Percentiles rank a stretch among this genome's conserved stretches.
phyloP scores from a whole-genome alignment of 176 grass and related monocot species.

The Cenchrus purpureus region DNA sequence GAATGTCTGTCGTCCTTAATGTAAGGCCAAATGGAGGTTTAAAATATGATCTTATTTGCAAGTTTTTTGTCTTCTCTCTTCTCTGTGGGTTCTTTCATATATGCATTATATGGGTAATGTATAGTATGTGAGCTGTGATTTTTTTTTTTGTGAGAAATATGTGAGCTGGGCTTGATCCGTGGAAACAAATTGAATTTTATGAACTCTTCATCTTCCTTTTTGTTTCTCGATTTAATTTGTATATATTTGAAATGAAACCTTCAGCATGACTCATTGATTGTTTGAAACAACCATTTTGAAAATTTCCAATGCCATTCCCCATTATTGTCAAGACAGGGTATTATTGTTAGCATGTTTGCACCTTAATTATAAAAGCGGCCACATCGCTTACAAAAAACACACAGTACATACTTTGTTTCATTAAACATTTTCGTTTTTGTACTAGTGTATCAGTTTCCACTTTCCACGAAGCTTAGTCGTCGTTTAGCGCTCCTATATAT shows the following conservation, averaged over 20 bases:
- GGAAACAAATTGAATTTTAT: neutral
- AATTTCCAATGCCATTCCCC: neutral
- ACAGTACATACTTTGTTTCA: no score
- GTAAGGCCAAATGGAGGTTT: constrained; percentile 25
- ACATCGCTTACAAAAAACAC: no score
- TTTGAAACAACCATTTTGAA: neutral
- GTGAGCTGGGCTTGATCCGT: neutral
- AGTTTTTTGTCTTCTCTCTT: neutral
- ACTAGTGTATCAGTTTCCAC: no score
- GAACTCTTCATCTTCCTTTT: neutral
- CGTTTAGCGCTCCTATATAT: no score
- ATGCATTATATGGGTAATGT: no score
- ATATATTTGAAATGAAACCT: no score
- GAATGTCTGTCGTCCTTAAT: constrained; percentile 33
- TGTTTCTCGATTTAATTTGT: no score
- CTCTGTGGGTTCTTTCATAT: neutral
- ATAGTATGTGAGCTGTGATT: neutral
- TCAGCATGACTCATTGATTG: neutral
- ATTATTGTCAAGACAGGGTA: neutral
- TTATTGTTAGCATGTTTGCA: no score
- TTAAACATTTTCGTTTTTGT: no score
- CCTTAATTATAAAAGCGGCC: no score
- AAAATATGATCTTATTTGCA: neutral
- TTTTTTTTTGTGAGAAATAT: no score
- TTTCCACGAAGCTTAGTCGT: neutral